phyloP scores from a whole-genome alignment of 352 stramenopile genomes.

The Pythium dissimile region DNA sequence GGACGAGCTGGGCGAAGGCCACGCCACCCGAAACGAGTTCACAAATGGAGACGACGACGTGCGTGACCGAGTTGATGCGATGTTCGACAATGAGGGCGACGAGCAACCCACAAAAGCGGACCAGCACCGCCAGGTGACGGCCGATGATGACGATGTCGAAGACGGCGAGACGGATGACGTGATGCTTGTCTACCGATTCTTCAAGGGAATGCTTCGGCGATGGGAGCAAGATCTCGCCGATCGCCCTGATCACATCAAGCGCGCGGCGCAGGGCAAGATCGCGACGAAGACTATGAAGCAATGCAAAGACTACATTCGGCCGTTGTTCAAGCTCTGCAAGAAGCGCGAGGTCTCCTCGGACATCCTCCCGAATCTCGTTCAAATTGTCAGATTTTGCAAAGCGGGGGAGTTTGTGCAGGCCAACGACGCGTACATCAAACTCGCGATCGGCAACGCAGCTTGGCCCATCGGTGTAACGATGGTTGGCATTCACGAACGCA shows the following conservation, averaged over 20 bases:
- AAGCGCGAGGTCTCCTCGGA: slow-evolving; percentile 82
- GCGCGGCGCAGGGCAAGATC: slow-evolving; percentile 89
- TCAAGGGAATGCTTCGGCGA: slow-evolving; percentile 91
- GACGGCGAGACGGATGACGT: slow-evolving; percentile 33
- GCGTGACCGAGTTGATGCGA: slow-evolving; percentile 25
- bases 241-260: slow-evolving; percentile 87
- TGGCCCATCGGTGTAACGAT: slow-evolving; percentile 99
- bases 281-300: slow-evolving; percentile 98
- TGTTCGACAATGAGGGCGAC: slow-evolving; percentile 32
- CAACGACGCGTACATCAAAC: slow-evolving; percentile 97
- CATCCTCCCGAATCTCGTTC: slow-evolving; percentile 84
- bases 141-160: slow-evolving; percentile 18
- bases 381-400: slow-evolving; percentile 95
- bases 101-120: slow-evolving; percentile 26
- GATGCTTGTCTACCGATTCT: slow-evolving; percentile 87
- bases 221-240: slow-evolving; percentile 92
- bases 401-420: slow-evolving; percentile 93
- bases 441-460: slow-evolving; percentile 96
- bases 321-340: slow-evolving; percentile 97
- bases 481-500: slow-evolving; percentile 98
- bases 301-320: slow-evolving; percentile 98
- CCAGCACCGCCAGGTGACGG: slow-evolving; percentile 3
- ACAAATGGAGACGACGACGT: slow-evolving; percentile 33
- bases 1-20: slow-evolving; percentile 63
- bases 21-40: slow-evolving; percentile 81